These are phyloP conservation scores for Alisma plantagoaquatica DNA, from an alignment of 106 monocot genomes.

Conservation along the genomic window DNA sequence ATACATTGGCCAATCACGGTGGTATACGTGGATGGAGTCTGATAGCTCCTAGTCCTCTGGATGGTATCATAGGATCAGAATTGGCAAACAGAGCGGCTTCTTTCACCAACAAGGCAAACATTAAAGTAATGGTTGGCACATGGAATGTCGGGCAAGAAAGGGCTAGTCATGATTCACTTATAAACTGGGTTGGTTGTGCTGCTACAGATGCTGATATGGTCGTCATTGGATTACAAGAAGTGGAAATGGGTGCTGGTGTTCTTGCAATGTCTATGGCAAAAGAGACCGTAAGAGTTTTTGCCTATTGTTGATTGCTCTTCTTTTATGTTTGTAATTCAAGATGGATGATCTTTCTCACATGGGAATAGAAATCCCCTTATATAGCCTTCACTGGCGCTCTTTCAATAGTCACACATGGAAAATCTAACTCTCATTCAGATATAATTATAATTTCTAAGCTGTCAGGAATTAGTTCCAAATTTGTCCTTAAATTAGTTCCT, in stretches of 20 bases:
- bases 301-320: not conserved
- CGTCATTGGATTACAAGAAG: slow-evolving; percentile 91
- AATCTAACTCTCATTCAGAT: too few relatives aligned
- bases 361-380: too few relatives aligned
- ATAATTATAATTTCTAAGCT: too few relatives aligned
- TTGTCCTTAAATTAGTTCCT: too few relatives aligned
- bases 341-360: too few relatives aligned
- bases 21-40: slow-evolving; percentile 90
- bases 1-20: slow-evolving; percentile 89
- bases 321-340: too few relatives aligned
- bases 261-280: slow-evolving; percentile 96
- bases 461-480: too few relatives aligned
- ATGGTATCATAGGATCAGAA: slow-evolving; percentile 52
- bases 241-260: slow-evolving; percentile 98
- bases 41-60: slow-evolving; percentile 61
- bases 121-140: slow-evolving; percentile 76
- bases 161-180: slow-evolving; percentile 80
- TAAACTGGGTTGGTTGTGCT: slow-evolving; percentile 65
- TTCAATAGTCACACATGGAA: too few relatives aligned
- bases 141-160: slow-evolving; percentile 98
- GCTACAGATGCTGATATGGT: slow-evolving; percentile 73
- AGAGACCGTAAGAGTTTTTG: slow-evolving; percentile 61
- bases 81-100: slow-evolving; percentile 38
- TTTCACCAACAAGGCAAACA: slow-evolving; percentile 54
- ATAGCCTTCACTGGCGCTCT: too few relatives aligned